Percentiles rank a stretch among this genome's conserved stretches.
Conservation (phyloP, 306 rosid genomes). For the Sphenostylis stenocarpa region DNA sequence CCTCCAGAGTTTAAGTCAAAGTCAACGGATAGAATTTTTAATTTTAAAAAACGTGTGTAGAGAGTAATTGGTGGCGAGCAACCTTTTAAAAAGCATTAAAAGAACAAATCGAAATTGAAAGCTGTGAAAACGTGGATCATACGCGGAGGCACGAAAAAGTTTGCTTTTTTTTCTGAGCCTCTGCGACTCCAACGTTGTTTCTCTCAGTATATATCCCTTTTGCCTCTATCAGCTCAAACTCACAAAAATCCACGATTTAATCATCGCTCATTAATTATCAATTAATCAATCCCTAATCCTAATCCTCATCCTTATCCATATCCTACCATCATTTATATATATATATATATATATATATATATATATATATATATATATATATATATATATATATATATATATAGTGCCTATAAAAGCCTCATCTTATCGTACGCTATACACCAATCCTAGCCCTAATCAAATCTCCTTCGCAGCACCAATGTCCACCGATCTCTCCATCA, state of each 20-base stretch:
- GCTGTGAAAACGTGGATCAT: background rate
- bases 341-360: conserved; percentile 14
- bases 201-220: background rate
- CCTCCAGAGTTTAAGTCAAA: background rate
- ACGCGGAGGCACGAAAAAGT: conserved; percentile 23
- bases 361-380: conserved; percentile 7
- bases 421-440: background rate
- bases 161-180: background rate
- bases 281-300: background rate
- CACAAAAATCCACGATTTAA: background rate
- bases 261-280: background rate
- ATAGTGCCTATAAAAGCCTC: background rate
- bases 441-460: background rate
- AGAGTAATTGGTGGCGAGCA: background rate
- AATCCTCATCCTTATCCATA: conserved; percentile 23
- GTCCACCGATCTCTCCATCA: conserved; percentile 73
- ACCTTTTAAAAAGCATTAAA: background rate
- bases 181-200: background rate
- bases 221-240: background rate
- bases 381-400: conserved; percentile 23
- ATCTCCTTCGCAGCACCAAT: background rate
- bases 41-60: too few species aligned
- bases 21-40: background rate
- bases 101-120: background rate
- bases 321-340: background rate